phyloP scores from a whole-genome alignment of 352 stramenopile species.

The Phytophthora cryptogea region DNA sequence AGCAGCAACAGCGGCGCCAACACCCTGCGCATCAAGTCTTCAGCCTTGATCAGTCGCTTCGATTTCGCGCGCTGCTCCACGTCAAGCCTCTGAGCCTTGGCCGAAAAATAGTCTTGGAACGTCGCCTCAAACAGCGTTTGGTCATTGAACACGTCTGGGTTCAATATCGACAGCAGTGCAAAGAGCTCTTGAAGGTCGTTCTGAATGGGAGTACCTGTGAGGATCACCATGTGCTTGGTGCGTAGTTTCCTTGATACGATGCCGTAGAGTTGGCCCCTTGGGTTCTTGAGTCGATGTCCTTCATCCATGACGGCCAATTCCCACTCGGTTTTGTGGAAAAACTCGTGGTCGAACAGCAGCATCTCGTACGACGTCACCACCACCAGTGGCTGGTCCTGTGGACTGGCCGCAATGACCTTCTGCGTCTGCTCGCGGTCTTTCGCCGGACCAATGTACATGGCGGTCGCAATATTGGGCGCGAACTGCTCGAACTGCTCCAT shows the following conservation, averaged over 20 bases:
- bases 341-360: constrained; percentile 60
- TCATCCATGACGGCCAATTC: constrained; percentile 85
- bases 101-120: constrained; percentile 69
- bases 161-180: constrained; percentile 75
- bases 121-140: constrained; percentile 51
- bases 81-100: constrained; percentile 59
- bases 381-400: constrained; percentile 41
- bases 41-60: constrained; percentile 30
- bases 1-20: constrained; percentile 66
- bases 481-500: constrained; percentile 80
- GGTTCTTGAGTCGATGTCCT: constrained; percentile 90
- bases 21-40: constrained; percentile 62
- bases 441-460: constrained; percentile 64
- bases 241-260: constrained; percentile 45
- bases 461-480: constrained; percentile 51
- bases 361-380: constrained; percentile 80
- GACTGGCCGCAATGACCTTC: constrained; percentile 16
- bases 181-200: constrained; percentile 88
- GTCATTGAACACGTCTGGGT: constrained; percentile 85
- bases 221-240: constrained; percentile 55
- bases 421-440: constrained; percentile 47
- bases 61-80: constrained; percentile 26
- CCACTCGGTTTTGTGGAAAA: constrained; percentile 57
- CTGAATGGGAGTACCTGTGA: constrained; percentile 89
- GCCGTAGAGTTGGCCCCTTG: constrained; percentile 57